Evolutionary conservation across 306 rosid genomes (phyloP).

Genomic region (Castanopsis chinensis): DNA sequence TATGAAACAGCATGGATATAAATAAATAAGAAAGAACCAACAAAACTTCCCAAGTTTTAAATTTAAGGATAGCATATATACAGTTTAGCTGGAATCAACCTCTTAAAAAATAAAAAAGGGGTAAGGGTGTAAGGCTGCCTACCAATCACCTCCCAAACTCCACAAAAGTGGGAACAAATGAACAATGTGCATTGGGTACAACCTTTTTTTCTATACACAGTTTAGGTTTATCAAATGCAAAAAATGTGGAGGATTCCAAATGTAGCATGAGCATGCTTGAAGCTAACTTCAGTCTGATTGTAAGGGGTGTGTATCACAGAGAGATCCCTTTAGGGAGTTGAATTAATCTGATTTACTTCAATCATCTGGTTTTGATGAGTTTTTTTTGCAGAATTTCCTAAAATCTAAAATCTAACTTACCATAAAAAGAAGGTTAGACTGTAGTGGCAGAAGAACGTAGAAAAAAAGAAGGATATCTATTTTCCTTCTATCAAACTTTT

Average conservation of each 20-base stretch:
- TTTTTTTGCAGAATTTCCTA: neutral
- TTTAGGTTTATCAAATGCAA: neutral
- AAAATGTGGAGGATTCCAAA: neutral
- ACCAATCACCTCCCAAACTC: no score
- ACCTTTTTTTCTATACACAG: no score
- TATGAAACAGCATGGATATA: slow-evolving; percentile 8
- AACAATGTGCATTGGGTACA: no score
- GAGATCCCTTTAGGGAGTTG: slow-evolving; percentile 1
- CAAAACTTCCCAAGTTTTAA: neutral
- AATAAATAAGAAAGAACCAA: neutral
- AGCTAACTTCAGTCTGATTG: neutral
- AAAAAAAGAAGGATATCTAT: neutral
- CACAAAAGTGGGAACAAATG: no score
- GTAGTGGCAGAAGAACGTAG: neutral
- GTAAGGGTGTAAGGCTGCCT: no score
- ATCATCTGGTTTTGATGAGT: slow-evolving; percentile 5
- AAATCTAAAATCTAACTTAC: slow-evolving; percentile 4
- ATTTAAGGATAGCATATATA: neutral
- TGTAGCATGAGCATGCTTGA: neutral
- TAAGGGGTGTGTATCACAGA: neutral
- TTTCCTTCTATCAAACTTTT: neutral
- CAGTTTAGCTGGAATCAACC: neutral
- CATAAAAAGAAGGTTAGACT: neutral
- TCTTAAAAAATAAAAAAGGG: no score
- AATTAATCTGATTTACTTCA: slow-evolving; percentile 14